Evolutionary conservation across 306 rosid species (phyloP), one percentile per base, ranked within the genome.

Genomic region (Castanospermum australe): DNA sequence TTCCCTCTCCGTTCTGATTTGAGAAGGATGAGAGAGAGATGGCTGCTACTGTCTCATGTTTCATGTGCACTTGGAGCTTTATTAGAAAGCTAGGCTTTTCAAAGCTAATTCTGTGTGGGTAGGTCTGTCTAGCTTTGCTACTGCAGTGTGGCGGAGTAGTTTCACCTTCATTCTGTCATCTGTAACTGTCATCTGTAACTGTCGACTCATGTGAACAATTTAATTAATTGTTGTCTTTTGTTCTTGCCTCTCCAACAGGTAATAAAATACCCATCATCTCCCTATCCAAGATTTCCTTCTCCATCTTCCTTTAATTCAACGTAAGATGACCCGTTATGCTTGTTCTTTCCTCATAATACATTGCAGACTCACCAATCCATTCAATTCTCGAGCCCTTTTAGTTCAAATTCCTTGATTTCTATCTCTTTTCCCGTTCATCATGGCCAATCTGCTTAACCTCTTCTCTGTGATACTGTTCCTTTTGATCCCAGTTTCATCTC

Each of bases 401-500:
- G 22, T 28, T 67, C 77, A 4, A 39, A 83, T 44, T 33, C 24
- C 68, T 70, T 67, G 24, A 39, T 57, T 44, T 28, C n/a, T 20
- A 45, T 42, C 14, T 4, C 41, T 32, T 44, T 1, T 1, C 36
- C 10, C 35, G 18, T 33, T 28, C 13, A 52, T 5, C 51, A 89
- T 92, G 94, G 81, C 73, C 63, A 74, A 28, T 50, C 35, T 72
- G 56, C 84, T 84, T 38, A 4, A 12, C 9, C 60, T 84, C 39
- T 36, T 83, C 70, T 50, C 18, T 77, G 32, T 48, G 55, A 1
- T 88, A 41, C 18, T 81, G 42, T 42, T 84, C 68, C 59, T 87
- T 44, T 51, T 81, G 9, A 51, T 67, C 47, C 82, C 87, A 56
- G 85, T 60, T 61, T 85, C 76, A 22, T 80, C 92, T 9, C 87